Conservation (phyloP, 1,284 basidiomycete genomes). For the Puccinia coronata region DNA sequence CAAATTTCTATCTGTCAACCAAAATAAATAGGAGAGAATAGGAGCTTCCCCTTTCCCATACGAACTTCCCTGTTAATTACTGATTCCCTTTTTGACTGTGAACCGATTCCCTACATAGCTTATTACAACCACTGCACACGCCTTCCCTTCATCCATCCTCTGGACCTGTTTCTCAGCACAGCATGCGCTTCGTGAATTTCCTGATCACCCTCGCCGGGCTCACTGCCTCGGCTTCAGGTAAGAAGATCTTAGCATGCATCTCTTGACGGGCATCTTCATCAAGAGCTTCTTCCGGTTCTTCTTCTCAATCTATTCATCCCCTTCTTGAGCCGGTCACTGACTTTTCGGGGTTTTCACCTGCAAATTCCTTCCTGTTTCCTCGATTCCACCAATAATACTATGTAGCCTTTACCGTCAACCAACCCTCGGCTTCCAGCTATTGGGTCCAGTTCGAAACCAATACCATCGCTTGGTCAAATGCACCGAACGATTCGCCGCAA, state of each 20-base stretch:
- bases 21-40: no score
- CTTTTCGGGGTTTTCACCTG: background rate
- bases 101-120: background rate
- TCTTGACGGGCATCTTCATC: no score
- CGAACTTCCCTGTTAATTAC: no score
- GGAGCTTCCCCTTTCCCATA: no score
- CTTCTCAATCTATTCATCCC: background rate
- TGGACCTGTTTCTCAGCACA: background rate
- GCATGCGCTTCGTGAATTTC: conserved; percentile 10
- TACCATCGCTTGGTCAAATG: conserved; percentile 30
- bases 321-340: background rate
- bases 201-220: conserved; percentile 17
- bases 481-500: conserved; percentile 12
- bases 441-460: conserved; percentile 45
- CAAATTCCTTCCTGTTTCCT: background rate
- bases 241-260: background rate
- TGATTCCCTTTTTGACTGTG: no score
- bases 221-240: conserved; percentile 15
- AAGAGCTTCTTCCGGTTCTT: background rate
- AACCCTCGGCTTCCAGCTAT: conserved; percentile 24
- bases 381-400: no score
- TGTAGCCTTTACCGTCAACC: conserved; percentile 34
- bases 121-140: no score
- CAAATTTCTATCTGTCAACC: no score
- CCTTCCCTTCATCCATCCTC: background rate